Evolutionary conservation across 2,329 filamentous ascomycete genomes (phyloP), one percentile per base, ranked within the genome.

Genomic region (Karstenula rhodostoma): DNA sequence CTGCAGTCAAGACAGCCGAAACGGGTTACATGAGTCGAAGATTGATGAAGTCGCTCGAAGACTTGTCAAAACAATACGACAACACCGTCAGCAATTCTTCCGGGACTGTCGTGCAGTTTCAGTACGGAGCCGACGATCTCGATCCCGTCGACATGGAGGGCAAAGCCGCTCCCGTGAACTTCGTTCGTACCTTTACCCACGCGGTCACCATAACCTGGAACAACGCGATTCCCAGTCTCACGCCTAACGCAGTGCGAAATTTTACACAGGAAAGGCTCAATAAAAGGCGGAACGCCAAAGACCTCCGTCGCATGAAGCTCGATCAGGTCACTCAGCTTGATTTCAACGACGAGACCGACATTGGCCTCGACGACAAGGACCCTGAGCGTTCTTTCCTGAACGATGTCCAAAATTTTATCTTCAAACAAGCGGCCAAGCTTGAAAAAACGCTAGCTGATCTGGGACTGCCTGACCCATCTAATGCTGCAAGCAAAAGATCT

Each of bases 111-210:
- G 93, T 99, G 2, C 95, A 99, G 75, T 98, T 99, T 80, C 93
- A 97, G 73, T 99, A 96, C 71, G 95, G 95, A 76, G 95, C 95
- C 33, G 95, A 99, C 73, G 94, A 94, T 65, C 84, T 99, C 33
- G 95, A 99, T 76, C 95, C 95, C 1, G 91, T 97, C 22, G 94
- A 98, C 74, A 99, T 99, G 94, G 95, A 99, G 78, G 95, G 93
- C 46, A 90, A 90, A 64, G 94, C 93, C 8, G 92, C 92, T 69
- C 95, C 95, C 4, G 95, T 99, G 53, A 87, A 97, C 73, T 97
- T 98, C 73, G 88, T 92, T 55, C 89, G 94, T 49, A 97, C 94
- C 0, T 98, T 93, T 84, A 93, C 88, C 19, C 94, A 98, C 73
- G 83, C 86, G 2, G 83, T 89, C 61, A 93, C 83, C 80, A 89